Base-by-base conservation (phyloP, 2,329 filamentous ascomycete species). In the Cladophialophora immunda region DNA sequence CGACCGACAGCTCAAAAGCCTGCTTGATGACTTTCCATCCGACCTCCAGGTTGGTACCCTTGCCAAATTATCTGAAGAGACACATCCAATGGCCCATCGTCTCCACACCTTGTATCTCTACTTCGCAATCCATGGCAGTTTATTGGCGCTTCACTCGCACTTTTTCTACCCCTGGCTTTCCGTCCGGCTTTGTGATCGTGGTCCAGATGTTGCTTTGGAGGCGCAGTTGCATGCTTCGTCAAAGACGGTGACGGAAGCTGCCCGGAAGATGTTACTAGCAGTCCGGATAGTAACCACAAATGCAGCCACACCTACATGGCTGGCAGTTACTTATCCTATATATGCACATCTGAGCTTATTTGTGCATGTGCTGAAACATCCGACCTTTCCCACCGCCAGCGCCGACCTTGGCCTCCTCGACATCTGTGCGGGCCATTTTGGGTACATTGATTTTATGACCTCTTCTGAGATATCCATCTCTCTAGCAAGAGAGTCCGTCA, bases 81-180 rank as follows among this genome's bases (percentile, higher is more conserved):
- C 41, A 22, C 41, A 45, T 45, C 41, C n/a, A 19, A 45, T 45
- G n/a, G 17, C 41, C n/a, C 41, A 22, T 22, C 41, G 41, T 22
- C 54, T 55, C 34, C 47, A 61, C 6, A 30, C 55, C 50, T 60
- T 65, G 50, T 61, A 65, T 27, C 45, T 65, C 11, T 56, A 65
- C 52, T 61, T 65, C 34, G 22, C 56, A 30, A 60, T 60, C 52
- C 38, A 65, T 15, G 58, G 63, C 27, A 65, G 63, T 56, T 36
- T 65, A 17, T 56, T 61, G 47, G 63, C 57, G 7, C 17, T 61
- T 19, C 63, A 65, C 41, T 29, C 45, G 22, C 56, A 60, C 22
- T 56, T 65, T 52, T 65, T 65, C 63, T 65, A 61, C 36, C 63
- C 63, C 5, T 65, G 63, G 63, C 25, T 65, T 15, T 17, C 32